Base-by-base conservation (phyloP, 768 basidiomycete genomes). In the Lactarius quietus region DNA sequence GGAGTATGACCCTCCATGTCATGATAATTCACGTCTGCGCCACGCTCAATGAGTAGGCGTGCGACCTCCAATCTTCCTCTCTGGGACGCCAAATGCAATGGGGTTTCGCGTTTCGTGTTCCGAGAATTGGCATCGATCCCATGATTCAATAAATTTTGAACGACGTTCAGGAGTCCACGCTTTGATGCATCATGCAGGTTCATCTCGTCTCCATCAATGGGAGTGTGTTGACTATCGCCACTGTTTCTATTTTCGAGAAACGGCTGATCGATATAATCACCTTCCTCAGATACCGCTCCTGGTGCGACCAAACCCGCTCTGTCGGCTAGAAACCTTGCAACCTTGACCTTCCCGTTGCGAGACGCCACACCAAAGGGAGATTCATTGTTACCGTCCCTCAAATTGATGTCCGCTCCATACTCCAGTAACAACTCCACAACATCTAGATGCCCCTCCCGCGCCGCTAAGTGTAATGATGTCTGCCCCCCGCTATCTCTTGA, bases 371-470 rank as follows among this genome's bases (percentile, higher is more conserved):
- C 36, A 0, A 63, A 28, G 36, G 62, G 20, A 1, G 3, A 31
- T 41, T 52, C 6, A 4, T 52, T 2, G 2, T 17, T n/a, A n/a
- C 5, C 1, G 14, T 52, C 51, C 15, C 56, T 35, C 3, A 10
- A 12, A 5, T 54, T 54, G 39, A 54, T 23, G 54, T 59, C 58
- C 6, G 57, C 63, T 6, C 63, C 63, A 0, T 9, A 54, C 1
- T 64, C 39, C 23, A 59, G n/a, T n/a, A 64, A 45, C 23, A 64
- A 6, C 28, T 35, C 26, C 17, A 59, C 39, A 3, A 59, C 20
- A 3, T 64, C 57, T 4, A 59, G 31, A 6, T 41, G 29, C 0
- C 52, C 63, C 15, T 23, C 8, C 31, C 1, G 15, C 6, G 56
- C 62, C 7, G 62, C 62, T 4, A 6, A 1, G 29, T 63, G 56